phyloP scores from a whole-genome alignment of 2,329 filamentous ascomycete species.

The Ceratocystis cacaofunesta region DNA sequence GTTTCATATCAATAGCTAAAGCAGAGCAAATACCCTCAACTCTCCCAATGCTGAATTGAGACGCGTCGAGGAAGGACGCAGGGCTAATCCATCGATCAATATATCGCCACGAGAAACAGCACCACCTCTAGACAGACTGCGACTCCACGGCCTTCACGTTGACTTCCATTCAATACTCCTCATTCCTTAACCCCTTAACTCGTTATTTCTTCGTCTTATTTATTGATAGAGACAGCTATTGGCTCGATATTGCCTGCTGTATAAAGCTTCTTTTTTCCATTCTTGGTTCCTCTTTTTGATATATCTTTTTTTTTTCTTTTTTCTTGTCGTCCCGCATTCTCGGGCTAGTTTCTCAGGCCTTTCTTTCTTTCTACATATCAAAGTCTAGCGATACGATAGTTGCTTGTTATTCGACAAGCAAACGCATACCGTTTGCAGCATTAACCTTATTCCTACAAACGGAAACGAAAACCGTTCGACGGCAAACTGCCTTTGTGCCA shows the following conservation, averaged over 20 bases:
- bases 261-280: neutral
- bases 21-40: neutral
- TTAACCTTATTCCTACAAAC: neutral
- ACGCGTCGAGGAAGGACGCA: conserved; percentile 1
- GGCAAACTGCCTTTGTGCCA: neutral
- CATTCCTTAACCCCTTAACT: conserved; percentile 9
- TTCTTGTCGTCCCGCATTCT: neutral
- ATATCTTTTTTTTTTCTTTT: neutral
- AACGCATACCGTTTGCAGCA: neutral
- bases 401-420: neutral
- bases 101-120: neutral
- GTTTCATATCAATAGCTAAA: neutral
- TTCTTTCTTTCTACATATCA: neutral
- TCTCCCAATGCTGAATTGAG: conserved; percentile 3
- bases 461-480: neutral
- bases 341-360: neutral
- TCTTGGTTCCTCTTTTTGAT: neutral
- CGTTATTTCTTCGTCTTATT: neutral
- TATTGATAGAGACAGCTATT: neutral
- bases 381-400: neutral
- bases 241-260: neutral
- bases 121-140: neutral
- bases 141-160: neutral
- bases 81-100: neutral
- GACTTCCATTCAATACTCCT: neutral